These are phyloP conservation scores for Rugonectria rugulosa DNA, from an alignment of 2,329 filamentous ascomycete genomes.

Conservation along the genomic window DNA sequence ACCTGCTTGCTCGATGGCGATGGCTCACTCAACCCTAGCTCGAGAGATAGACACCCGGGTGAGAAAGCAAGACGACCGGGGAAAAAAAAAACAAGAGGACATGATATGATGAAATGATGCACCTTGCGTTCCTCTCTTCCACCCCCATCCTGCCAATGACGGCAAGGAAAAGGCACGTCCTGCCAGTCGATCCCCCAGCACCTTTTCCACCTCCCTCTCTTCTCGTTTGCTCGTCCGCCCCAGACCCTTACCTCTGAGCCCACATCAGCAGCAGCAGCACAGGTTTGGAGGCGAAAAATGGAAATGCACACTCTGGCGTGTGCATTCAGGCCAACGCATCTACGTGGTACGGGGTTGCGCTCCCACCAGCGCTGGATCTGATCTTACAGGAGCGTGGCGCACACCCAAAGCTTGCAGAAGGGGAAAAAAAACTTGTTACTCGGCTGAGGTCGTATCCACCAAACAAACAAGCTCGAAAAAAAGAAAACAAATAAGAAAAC, in stretches of 20 bases:
- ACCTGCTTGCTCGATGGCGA: not conserved
- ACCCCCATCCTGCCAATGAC: conserved; percentile 1
- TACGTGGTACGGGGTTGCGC: conserved; percentile 22
- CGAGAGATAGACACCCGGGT: not conserved
- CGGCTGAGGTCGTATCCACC: conserved; percentile 15
- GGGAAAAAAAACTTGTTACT: conserved; percentile 29
- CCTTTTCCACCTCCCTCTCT: not conserved
- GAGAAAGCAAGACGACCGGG: not conserved
- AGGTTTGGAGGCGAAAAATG: not conserved
- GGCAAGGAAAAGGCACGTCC: not conserved
- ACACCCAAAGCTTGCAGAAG: too few species aligned
- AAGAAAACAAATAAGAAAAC: conserved; percentile 13
- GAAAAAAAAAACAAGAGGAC: conserved; percentile 1
- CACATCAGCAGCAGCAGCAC: too few species aligned
- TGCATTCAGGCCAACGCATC: conserved; percentile 30
- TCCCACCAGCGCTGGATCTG: conserved; percentile 22
- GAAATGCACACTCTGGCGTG: conserved; percentile 22
- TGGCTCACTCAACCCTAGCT: not conserved
- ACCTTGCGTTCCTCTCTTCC: conserved; percentile 8
- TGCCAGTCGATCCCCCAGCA: not conserved
- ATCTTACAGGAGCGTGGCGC: conserved; percentile 16
- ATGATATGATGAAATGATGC: conserved; percentile 23
- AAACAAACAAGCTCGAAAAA: conserved; percentile 15
- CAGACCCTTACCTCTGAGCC: conserved; percentile 10
- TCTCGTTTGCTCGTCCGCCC: conserved; percentile 6